Evolutionary conservation across 2,329 filamentous ascomycete species (phyloP).

Genomic region (Paecilomyces fulvus): DNA sequence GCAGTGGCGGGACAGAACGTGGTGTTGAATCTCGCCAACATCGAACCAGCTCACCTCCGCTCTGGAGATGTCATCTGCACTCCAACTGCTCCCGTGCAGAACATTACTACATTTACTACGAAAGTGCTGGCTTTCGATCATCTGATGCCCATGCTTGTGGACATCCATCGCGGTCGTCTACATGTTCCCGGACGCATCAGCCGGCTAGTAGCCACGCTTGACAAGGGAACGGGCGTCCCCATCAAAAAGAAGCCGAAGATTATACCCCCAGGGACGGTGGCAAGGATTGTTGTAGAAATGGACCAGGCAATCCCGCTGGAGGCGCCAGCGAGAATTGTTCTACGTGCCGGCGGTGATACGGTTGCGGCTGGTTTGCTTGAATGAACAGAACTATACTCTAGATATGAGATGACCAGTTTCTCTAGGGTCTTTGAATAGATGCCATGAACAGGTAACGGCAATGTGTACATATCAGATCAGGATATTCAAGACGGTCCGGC

Average conservation of each 20-base stretch:
- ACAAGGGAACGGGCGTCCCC: constrained; percentile 68
- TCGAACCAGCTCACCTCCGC: constrained; percentile 74
- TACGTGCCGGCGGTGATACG: constrained; percentile 73
- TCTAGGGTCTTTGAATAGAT: neutral
- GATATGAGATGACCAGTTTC: neutral
- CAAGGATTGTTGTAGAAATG: constrained; percentile 67
- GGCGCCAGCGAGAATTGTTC: constrained; percentile 66
- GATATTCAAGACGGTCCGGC: neutral
- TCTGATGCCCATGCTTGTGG: constrained; percentile 77
- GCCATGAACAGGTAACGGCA: neutral
- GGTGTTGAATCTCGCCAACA: constrained; percentile 71
- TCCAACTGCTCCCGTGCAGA: constrained; percentile 56
- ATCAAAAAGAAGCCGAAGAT: constrained; percentile 78
- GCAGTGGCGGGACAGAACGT: constrained; percentile 87
- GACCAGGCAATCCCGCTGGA: constrained; percentile 70
- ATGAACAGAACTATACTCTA: constrained; percentile 25
- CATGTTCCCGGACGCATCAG: constrained; percentile 69
- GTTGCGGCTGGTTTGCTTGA: constrained; percentile 83
- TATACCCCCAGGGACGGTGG: constrained; percentile 69
- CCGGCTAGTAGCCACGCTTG: constrained; percentile 62
- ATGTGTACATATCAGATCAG: neutral
- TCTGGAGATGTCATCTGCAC: constrained; percentile 82
- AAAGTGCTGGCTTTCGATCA: constrained; percentile 88
- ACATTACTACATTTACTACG: constrained; percentile 65
- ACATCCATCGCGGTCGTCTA: constrained; percentile 78